Conservation (phyloP, 805 yeast genomes). For the Metschnikowia lochheadii region DNA sequence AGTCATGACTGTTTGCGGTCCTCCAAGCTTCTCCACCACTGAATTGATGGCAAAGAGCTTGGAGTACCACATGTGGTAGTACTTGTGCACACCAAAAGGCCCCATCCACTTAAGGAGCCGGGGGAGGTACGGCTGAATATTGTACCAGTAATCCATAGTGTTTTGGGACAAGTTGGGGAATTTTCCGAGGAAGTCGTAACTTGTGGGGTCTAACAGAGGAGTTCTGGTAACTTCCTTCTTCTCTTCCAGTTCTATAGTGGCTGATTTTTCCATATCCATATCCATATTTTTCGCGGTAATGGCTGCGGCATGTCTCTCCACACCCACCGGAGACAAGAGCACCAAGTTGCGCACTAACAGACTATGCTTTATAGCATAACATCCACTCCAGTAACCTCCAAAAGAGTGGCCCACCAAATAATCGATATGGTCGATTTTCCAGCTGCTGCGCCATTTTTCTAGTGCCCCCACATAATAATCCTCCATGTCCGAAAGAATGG, state of each 20-base stretch:
- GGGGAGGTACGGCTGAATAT: slow-evolving; percentile 43
- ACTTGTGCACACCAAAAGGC: slow-evolving; percentile 37
- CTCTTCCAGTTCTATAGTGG: background rate
- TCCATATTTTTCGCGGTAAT: slow-evolving; percentile 25
- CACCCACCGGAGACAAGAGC: slow-evolving; percentile 73
- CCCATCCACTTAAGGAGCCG: slow-evolving; percentile 43
- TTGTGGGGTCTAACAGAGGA: slow-evolving; percentile 34
- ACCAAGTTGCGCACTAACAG: slow-evolving; percentile 49
- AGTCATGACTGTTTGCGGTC: slow-evolving; percentile 19
- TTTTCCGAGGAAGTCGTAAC: slow-evolving; percentile 45
- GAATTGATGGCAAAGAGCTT: slow-evolving; percentile 38
- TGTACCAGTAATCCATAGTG: slow-evolving; percentile 35
- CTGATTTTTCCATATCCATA: background rate
- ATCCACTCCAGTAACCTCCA: slow-evolving; percentile 70
- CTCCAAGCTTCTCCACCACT: slow-evolving; percentile 30
- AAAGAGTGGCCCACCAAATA: slow-evolving; percentile 73
- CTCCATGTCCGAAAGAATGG: slow-evolving; percentile 46
- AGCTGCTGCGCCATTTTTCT: slow-evolving; percentile 58
- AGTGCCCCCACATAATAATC: slow-evolving; percentile 53
- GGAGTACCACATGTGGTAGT: slow-evolving; percentile 39
- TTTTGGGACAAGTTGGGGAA: slow-evolving; percentile 36
- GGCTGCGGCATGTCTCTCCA: slow-evolving; percentile 65
- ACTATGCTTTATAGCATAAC: slow-evolving; percentile 60
- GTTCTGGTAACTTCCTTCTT: no score
- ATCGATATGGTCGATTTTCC: slow-evolving; percentile 48